These are phyloP conservation scores for Uromyces viciae-fabae DNA, from an alignment of 1,284 basidiomycete species.

Conservation along the genomic window DNA sequence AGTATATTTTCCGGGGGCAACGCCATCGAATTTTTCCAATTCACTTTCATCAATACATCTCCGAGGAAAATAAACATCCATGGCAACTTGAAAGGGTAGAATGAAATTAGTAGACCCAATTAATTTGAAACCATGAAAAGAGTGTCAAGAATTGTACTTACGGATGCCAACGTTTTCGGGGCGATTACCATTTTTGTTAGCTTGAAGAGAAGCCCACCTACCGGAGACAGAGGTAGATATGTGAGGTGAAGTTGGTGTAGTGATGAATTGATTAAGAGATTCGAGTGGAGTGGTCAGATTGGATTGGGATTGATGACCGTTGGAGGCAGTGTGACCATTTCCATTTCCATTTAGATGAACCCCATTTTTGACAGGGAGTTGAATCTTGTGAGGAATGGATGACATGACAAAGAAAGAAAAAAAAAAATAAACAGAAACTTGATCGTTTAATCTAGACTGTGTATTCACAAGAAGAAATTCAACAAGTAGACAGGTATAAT, in stretches of 20 bases:
- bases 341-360: neutral
- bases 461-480: too few relatives aligned
- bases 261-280: slow-evolving; percentile 37
- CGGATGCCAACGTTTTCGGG: slow-evolving; percentile 37
- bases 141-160: neutral
- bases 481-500: too few relatives aligned
- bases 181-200: slow-evolving; percentile 6
- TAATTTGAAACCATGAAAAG: neutral
- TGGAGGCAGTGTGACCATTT: neutral
- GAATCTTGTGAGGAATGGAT: neutral
- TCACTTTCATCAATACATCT: slow-evolving; percentile 85
- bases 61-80: slow-evolving; percentile 42
- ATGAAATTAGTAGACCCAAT: neutral
- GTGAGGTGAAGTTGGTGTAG: slow-evolving; percentile 21
- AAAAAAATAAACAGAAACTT: neutral
- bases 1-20: slow-evolving; percentile 95
- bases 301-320: slow-evolving; percentile 7
- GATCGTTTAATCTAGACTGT: too few relatives aligned
- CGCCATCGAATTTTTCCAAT: slow-evolving; percentile 92
- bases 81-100: slow-evolving; percentile 10
- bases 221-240: slow-evolving; percentile 7
- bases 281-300: neutral
- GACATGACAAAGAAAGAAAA: neutral
- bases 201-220: slow-evolving; percentile 8
- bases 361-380: neutral